Evolutionary conservation across 495 filamentous ascomycete species (phyloP).

Genomic region (Penicillium steckii): DNA sequence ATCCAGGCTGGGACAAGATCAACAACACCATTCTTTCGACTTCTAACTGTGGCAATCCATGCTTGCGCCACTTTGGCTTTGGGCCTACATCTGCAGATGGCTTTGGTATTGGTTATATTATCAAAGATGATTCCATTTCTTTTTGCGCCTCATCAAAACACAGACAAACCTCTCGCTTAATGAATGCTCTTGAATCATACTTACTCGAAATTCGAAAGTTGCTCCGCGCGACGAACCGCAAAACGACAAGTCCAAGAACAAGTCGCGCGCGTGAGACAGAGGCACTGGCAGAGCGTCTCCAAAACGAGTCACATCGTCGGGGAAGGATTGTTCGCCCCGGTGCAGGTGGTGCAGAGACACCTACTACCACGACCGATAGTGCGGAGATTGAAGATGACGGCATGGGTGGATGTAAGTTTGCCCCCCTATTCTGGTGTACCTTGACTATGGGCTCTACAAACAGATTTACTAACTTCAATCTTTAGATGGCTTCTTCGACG

Average conservation of each 20-base stretch:
- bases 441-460: not conserved
- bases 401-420: slow-evolving; percentile 82
- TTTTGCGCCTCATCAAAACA: slow-evolving; percentile 94
- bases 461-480: slow-evolving; percentile 16
- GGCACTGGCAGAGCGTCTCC: slow-evolving; percentile 44
- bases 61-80: slow-evolving; percentile 95
- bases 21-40: slow-evolving; percentile 94
- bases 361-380: slow-evolving; percentile 59
- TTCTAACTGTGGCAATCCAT: slow-evolving; percentile 98
- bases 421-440: not conserved
- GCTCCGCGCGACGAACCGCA: slow-evolving; percentile 63
- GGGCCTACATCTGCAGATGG: slow-evolving; percentile 92
- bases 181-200: slow-evolving; percentile 87
- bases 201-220: slow-evolving; percentile 86
- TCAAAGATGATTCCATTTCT: slow-evolving; percentile 91
- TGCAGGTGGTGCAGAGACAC: slow-evolving; percentile 46
- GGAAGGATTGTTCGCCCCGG: slow-evolving; percentile 48
- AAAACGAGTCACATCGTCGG: slow-evolving; percentile 39
- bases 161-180: slow-evolving; percentile 83
- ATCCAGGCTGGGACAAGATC: slow-evolving; percentile 88
- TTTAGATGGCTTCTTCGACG: slow-evolving; percentile 93
- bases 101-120: slow-evolving; percentile 98
- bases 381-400: slow-evolving; percentile 82
- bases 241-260: slow-evolving; percentile 50
- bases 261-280: slow-evolving; percentile 69